A percentile compares a stretch with the other conserved stretches of the same genome.
Evolutionary conservation across 1,284 basidiomycete species (phyloP).

Genomic region (Apiotrichum domesticum): DNA sequence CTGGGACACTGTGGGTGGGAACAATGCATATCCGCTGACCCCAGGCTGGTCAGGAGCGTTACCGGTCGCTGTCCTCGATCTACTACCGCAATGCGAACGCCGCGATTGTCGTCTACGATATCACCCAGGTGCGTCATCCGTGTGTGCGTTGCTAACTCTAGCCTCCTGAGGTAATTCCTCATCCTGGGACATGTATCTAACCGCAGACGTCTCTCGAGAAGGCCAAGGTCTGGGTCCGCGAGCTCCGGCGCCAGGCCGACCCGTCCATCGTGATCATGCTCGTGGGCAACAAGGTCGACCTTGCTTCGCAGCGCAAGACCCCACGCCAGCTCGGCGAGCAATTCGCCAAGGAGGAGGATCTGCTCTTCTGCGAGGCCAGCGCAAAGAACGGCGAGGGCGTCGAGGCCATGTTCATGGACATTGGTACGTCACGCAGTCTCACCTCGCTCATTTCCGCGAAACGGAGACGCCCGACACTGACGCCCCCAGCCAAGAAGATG

Average conservation of each 20-base stretch:
- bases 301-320: slow-evolving; percentile 65
- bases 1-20: slow-evolving; percentile 57
- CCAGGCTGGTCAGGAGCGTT: slow-evolving; percentile 23
- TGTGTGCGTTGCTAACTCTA: slow-evolving; percentile 17
- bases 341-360: slow-evolving; percentile 88
- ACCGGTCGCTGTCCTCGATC: slow-evolving; percentile 65
- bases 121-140: slow-evolving; percentile 58
- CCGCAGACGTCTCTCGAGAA: slow-evolving; percentile 70
- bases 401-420: slow-evolving; percentile 76
- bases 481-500: slow-evolving; percentile 35
- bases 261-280: slow-evolving; percentile 92
- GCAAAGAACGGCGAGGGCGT: slow-evolving; percentile 92
- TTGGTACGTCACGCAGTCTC: slow-evolving; percentile 46
- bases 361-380: slow-evolving; percentile 94
- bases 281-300: slow-evolving; percentile 90
- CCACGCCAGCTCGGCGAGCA: slow-evolving; percentile 79
- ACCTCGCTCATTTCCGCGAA: background rate
- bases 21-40: slow-evolving; percentile 2
- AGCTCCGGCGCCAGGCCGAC: slow-evolving; percentile 94
- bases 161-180: slow-evolving; percentile 28
- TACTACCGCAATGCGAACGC: slow-evolving; percentile 99
- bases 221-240: slow-evolving; percentile 92
- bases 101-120: slow-evolving; percentile 96
- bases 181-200: background rate
- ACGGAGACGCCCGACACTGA: slow-evolving; percentile 4